Conservation (phyloP, 2,329 filamentous ascomycete species). For the Phialophora expanda region DNA sequence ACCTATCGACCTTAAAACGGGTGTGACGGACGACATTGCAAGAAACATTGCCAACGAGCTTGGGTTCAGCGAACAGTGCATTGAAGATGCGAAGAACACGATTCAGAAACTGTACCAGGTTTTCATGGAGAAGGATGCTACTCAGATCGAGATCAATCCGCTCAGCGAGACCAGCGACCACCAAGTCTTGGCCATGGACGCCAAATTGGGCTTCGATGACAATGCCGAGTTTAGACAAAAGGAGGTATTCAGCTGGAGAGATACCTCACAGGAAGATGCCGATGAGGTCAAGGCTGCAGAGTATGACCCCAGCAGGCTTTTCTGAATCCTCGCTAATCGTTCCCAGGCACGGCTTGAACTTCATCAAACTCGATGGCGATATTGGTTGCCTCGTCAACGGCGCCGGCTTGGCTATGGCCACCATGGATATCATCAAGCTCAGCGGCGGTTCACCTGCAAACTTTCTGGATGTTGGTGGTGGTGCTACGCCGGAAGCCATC, state of each 20-base stretch:
- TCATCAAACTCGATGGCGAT: constrained; percentile 99
- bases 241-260: constrained; percentile 92
- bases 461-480: constrained; percentile 98
- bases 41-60: constrained; percentile 86
- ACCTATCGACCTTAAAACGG: constrained; percentile 88
- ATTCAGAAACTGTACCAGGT: constrained; percentile 99
- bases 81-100: constrained; percentile 91
- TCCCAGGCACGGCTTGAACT: constrained; percentile 77
- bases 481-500: constrained; percentile 95
- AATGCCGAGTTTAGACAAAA: constrained; percentile 98
- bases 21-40: constrained; percentile 95
- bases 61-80: constrained; percentile 96
- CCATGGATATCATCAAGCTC: constrained; percentile 99
- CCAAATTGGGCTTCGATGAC: constrained; percentile 98
- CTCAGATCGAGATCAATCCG: constrained; percentile 99
- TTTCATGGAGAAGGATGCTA: constrained; percentile 97
- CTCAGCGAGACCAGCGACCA: constrained; percentile 98
- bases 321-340: background rate
- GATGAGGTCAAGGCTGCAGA: constrained; percentile 97
- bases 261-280: constrained; percentile 91
- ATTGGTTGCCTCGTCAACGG: constrained; percentile 97
- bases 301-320: constrained; percentile 55
- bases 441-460: constrained; percentile 96
- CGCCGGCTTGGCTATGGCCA: constrained; percentile 98
- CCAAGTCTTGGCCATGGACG: constrained; percentile 98